phyloP scores from a whole-genome alignment of 164 flowering plant genomes.

The Berberis vulgaris region DNA sequence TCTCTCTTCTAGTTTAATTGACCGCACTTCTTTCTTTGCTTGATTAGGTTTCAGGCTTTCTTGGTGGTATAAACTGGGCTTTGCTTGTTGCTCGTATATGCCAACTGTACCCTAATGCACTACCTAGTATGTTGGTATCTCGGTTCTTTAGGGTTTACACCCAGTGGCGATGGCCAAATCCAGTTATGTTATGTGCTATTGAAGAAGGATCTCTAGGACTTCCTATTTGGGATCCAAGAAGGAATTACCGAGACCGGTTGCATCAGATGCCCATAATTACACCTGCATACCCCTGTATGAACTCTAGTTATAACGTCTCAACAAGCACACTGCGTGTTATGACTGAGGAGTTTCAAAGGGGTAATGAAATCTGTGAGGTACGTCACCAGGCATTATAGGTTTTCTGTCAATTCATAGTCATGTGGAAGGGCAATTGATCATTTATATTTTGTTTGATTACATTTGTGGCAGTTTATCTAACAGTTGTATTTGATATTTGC shows the following conservation, averaged over 20 bases:
- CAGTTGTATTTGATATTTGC: too few relatives aligned
- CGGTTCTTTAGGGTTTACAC: constrained; percentile 54
- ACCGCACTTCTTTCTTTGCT: not conserved
- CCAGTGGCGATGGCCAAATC: constrained; percentile 63
- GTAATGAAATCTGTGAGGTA: constrained; percentile 81
- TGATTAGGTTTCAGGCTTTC: constrained; percentile 46
- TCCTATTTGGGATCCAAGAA: constrained; percentile 88
- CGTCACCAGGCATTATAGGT: not conserved
- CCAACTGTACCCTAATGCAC: constrained; percentile 57
- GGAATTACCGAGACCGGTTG: constrained; percentile 47
- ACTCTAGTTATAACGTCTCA: constrained; percentile 94
- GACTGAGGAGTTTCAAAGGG: constrained; percentile 77
- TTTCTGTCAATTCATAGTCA: not conserved
- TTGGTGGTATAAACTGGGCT: constrained; percentile 62
- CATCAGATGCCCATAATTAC: constrained; percentile 94
- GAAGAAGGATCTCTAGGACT: constrained; percentile 72
- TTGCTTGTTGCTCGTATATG: constrained; percentile 56
- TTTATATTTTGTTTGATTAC: too few relatives aligned
- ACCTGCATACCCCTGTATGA: constrained; percentile 95
- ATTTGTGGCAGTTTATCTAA: too few relatives aligned
- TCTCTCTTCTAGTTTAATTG: not conserved
- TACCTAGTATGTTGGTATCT: constrained; percentile 48
- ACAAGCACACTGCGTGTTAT: constrained; percentile 76
- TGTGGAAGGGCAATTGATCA: too few relatives aligned
- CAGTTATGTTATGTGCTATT: constrained; percentile 56